These are phyloP conservation scores for Chlamydomonas sp. DNA, from an alignment of 139 green algal species.

Conservation along the genomic window DNA sequence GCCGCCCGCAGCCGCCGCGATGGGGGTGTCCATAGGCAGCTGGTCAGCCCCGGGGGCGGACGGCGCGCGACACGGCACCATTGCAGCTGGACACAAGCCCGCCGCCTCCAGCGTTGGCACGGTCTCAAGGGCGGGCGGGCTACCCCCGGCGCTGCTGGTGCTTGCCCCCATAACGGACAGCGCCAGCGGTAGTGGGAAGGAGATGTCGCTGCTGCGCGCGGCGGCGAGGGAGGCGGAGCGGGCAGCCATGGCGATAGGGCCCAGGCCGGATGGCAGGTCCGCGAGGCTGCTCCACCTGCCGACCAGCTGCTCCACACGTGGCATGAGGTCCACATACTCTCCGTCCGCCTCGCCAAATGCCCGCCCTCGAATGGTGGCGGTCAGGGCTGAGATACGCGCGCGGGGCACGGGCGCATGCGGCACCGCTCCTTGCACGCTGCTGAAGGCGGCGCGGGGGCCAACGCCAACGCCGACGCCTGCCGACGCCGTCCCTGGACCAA, in stretches of 20 bases:
- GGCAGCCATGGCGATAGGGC: slow-evolving; percentile 24
- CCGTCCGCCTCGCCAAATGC: slow-evolving; percentile 16
- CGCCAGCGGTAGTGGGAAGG: neutral
- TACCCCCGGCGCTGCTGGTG: neutral
- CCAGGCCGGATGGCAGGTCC: neutral
- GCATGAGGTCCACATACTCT: slow-evolving; percentile 30
- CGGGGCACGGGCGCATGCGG: neutral
- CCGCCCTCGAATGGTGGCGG: slow-evolving; percentile 8
- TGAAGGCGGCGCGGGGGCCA: neutral
- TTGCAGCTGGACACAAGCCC: neutral
- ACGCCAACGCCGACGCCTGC: neutral
- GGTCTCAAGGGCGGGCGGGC: too few species aligned
- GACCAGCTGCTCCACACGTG: neutral
- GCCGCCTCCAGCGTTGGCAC: neutral
- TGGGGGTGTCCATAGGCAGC: neutral
- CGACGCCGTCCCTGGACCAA: neutral
- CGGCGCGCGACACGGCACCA: neutral
- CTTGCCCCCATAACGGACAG: neutral
- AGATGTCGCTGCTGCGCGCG: neutral
- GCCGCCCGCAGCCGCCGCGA: slow-evolving; percentile 7
- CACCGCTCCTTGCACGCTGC: slow-evolving; percentile 20
- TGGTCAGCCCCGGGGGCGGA: neutral
- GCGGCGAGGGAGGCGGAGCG: neutral
- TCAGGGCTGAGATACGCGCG: slow-evolving; percentile 23
- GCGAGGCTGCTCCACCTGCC: slow-evolving; percentile 7